These are phyloP conservation scores for Penicillium sp. DNA, from an alignment of 2,329 filamentous ascomycete genomes.

Conservation along the genomic window DNA sequence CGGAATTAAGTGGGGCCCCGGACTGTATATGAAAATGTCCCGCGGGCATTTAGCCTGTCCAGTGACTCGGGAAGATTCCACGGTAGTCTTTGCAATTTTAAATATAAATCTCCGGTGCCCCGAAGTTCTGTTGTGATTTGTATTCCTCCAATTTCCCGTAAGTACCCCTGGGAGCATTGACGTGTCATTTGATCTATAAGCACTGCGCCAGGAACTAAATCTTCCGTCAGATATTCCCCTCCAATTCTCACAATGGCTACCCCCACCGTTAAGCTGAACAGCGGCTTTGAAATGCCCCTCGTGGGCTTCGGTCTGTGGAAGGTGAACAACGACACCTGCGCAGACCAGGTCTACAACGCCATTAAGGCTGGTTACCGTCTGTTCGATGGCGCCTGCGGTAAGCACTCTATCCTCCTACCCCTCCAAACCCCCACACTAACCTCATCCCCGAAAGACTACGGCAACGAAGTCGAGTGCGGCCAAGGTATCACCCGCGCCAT, in stretches of 20 bases:
- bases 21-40: neutral
- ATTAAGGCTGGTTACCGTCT: slow-evolving; percentile 62
- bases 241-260: slow-evolving; percentile 18
- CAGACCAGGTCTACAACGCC: slow-evolving; percentile 74
- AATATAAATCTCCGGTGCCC: neutral
- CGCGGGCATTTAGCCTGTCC: neutral
- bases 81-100: neutral
- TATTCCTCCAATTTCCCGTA: neutral
- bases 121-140: neutral
- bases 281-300: slow-evolving; percentile 40
- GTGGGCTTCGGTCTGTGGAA: slow-evolving; percentile 68
- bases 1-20: neutral
- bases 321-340: slow-evolving; percentile 69
- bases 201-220: neutral
- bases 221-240: neutral
- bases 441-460: slow-evolving; percentile 62
- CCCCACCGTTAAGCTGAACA: slow-evolving; percentile 29
- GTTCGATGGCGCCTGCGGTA: slow-evolving; percentile 62
- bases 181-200: too few relatives aligned
- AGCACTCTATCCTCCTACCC: slow-evolving; percentile 2
- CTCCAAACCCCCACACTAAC: neutral
- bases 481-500: slow-evolving; percentile 77
- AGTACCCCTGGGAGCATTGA: neutral
- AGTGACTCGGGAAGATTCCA: neutral
- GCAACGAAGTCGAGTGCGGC: slow-evolving; percentile 76